Conservation (phyloP, 2,329 filamentous ascomycete genomes). For the Tolypocladium tundrense region DNA sequence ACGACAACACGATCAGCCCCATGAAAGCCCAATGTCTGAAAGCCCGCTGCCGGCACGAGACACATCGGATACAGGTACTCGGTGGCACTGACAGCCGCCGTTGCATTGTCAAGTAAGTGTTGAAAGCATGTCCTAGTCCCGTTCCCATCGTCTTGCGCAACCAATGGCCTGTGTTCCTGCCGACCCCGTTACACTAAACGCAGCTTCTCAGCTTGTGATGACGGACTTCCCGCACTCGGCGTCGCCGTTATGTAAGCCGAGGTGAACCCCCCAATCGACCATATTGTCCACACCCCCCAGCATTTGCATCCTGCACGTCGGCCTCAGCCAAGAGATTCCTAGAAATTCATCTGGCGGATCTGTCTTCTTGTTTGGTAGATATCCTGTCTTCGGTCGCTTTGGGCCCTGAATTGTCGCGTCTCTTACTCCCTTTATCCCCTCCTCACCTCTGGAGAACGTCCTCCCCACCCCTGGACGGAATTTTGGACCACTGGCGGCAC, state of each 20-base stretch:
- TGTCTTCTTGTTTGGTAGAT: neutral
- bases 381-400: neutral
- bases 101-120: neutral
- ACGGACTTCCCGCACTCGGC: neutral
- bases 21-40: neutral
- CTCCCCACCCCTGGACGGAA: conserved; percentile 3
- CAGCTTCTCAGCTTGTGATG: neutral
- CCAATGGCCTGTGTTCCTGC: neutral
- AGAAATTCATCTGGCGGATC: neutral
- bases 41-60: neutral
- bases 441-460: neutral
- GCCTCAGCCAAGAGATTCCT: neutral
- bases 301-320: neutral
- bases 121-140: neutral
- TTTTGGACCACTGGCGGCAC: neutral
- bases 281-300: conserved; percentile 1
- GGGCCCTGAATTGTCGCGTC: neutral
- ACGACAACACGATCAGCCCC: neutral
- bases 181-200: neutral
- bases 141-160: neutral
- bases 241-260: conserved; percentile 7
- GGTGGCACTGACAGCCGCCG: neutral
- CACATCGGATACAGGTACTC: neutral
- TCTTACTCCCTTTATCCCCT: neutral
- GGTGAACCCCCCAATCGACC: neutral